Conservation (phyloP, 129 eudicot genomes). For the Centrapalus pauciflorus region DNA sequence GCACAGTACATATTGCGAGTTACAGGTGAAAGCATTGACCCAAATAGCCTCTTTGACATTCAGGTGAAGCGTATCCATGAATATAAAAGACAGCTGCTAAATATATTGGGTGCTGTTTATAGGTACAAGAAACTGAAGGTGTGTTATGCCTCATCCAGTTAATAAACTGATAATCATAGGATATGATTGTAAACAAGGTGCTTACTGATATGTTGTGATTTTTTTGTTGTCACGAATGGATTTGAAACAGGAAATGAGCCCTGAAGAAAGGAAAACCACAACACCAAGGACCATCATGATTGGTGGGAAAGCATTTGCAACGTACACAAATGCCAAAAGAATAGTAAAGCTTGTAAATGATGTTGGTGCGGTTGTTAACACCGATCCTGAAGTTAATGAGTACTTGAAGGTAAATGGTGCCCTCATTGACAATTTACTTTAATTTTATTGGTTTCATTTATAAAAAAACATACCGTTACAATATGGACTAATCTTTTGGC, state of each 20-base stretch:
- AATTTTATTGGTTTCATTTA: neutral
- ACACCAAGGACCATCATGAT: conserved; percentile 97
- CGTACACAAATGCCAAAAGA: conserved; percentile 96
- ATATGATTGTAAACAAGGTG: neutral
- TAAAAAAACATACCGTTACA: neutral
- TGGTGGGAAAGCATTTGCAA: conserved; percentile 99
- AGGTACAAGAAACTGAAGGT: conserved; percentile 99
- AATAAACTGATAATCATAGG: neutral
- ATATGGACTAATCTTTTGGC: conserved; percentile 7
- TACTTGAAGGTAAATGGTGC: conserved; percentile 68
- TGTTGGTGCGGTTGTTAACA: conserved; percentile 95
- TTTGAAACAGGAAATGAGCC: conserved; percentile 83
- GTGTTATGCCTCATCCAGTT: conserved; percentile 4
- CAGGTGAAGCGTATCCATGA: conserved; percentile 99
- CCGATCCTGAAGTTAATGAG: conserved; percentile 79
- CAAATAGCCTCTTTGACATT: conserved; percentile 88
- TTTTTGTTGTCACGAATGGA: neutral
- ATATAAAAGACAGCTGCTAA: conserved; percentile 91
- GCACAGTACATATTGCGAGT: conserved; percentile 68
- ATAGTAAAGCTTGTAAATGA: conserved; percentile 95
- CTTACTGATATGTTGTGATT: neutral
- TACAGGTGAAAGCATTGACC: conserved; percentile 88
- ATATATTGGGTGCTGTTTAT: conserved; percentile 89
- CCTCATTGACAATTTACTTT: neutral
- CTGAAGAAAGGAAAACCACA: conserved; percentile 70